Conservation (phyloP, 1,139 yeast genomes). For the Candida sanyaensis region DNA sequence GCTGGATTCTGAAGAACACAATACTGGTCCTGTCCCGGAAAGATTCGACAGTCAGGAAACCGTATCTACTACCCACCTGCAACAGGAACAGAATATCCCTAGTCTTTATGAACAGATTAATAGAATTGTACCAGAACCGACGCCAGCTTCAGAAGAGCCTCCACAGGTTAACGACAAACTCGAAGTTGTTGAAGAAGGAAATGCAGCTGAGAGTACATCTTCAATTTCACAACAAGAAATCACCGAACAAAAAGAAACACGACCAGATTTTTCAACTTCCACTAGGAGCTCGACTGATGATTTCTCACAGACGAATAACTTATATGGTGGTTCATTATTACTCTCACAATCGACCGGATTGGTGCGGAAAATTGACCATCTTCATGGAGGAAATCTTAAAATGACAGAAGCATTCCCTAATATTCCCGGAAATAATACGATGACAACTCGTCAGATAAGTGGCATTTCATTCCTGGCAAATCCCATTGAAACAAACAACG, state of each 20-base stretch:
- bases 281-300: conserved; percentile 31
- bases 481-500: conserved; percentile 19
- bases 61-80: conserved; percentile 11
- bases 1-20: conserved; percentile 13
- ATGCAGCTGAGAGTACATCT: conserved; percentile 5
- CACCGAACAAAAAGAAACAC: background rate
- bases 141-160: conserved; percentile 9
- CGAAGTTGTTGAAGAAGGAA: conserved; percentile 11
- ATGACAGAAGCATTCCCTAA: conserved; percentile 7
- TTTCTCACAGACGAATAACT: conserved; percentile 26
- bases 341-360: conserved; percentile 50
- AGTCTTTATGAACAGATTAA: conserved; percentile 18
- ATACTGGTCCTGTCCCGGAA: conserved; percentile 14
- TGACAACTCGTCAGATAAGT: conserved; percentile 25
- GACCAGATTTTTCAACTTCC: conserved; percentile 10
- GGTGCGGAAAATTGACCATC: conserved; percentile 36
- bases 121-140: conserved; percentile 15
- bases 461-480: conserved; percentile 43
- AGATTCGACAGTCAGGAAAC: conserved; percentile 16
- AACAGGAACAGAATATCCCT: conserved; percentile 13
- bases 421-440: conserved; percentile 17
- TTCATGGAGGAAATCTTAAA: conserved; percentile 6
- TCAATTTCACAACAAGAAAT: background rate
- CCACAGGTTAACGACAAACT: conserved; percentile 6
- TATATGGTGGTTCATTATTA: conserved; percentile 47